Evolutionary conservation across 768 basidiomycete species (phyloP).

Genomic region (Tubosaeta brunneosetosa): DNA sequence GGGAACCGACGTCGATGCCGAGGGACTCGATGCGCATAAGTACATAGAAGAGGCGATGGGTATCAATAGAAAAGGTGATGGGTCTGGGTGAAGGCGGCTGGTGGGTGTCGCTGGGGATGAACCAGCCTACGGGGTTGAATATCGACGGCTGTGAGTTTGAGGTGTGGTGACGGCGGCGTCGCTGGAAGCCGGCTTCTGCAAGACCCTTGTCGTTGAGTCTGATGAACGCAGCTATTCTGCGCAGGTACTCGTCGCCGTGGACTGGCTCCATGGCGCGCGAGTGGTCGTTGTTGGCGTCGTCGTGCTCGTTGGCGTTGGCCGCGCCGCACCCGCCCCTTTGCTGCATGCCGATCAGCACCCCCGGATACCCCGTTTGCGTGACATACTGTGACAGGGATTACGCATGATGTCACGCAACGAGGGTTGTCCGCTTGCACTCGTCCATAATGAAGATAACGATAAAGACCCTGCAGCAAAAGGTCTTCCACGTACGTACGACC

Average conservation of each 20-base stretch:
- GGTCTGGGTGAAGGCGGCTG: constrained; percentile 45
- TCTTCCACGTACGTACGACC: constrained; percentile 60
- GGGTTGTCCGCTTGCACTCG: constrained; percentile 12
- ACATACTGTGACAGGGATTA: constrained; percentile 19
- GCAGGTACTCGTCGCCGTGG: constrained; percentile 72
- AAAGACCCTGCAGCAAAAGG: constrained; percentile 93
- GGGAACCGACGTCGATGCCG: constrained; percentile 69
- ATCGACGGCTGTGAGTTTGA: constrained; percentile 34
- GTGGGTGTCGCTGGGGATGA: constrained; percentile 26
- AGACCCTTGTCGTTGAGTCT: constrained; percentile 67
- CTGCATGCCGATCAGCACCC: constrained; percentile 20
- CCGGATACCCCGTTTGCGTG: constrained; percentile 16
- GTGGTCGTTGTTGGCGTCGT: constrained; percentile 12
- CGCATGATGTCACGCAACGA: constrained; percentile 19
- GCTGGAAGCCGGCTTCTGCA: constrained; percentile 57
- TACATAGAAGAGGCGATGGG: constrained; percentile 83
- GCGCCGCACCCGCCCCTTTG: constrained; percentile 19
- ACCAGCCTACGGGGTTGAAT: constrained; percentile 64
- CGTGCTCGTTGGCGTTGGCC: constrained; percentile 3
- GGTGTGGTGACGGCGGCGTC: constrained; percentile 40
- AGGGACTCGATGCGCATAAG: constrained; percentile 82
- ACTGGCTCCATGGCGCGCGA: constrained; percentile 43
- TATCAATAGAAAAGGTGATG: constrained; percentile 64
- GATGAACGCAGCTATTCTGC: constrained; percentile 65
- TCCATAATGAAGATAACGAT: constrained; percentile 84